Base-by-base conservation (phyloP, 805 yeast genomes). In the Wickerhamiella siamensis region DNA sequence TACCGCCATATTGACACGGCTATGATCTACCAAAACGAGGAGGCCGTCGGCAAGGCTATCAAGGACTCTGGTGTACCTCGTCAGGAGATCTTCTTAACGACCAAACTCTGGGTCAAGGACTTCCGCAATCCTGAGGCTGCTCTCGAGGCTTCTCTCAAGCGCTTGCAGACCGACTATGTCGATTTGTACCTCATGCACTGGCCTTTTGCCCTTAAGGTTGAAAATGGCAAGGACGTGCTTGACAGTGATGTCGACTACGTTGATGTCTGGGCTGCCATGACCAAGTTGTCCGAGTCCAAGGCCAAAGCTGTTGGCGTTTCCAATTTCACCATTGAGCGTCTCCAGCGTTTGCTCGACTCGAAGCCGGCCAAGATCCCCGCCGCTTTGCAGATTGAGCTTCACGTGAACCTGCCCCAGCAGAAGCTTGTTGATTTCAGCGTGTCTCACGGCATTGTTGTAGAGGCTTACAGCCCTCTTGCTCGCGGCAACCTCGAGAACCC, bases 381-480 rank as follows among this genome's bases (percentile, higher is more conserved):
- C 10, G 74, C 68, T 33, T 75, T 78, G 61, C 94, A 83, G 65
- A 68, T 81, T 45, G 94, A 83, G 64, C 61, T 75, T 31, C 93
- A 83, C 59, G 84, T 87, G 37, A 69, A 69, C 47, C 65, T 79
- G 44, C 82, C 82, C 36, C 87, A 81, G 58, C 63, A 59, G 6
- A 75, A 75, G 48, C 64, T 82, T 49, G 53, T 70, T 35, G 67
- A 71, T 29, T 78, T 55, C 59, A 67, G 75, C 58, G 61, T 66
- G 42, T 55, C 60, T 27, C 65, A 79, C 47, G 72, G 67, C 46
- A 76, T 79, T 45, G 57, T 65, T 27, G 58, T 79, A 42, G 79
- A 79, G 57, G 93, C 93, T 8, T 83, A 81, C 62, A 76, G 83
- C 24, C 91, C 94, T 20, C 65, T 83, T 50, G 88, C 86, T 33